A percentile compares a stretch with the other conserved stretches of the same genome.
These are phyloP conservation scores for Hortaea sp. DNA, from an alignment of 2,329 filamentous ascomycete genomes.

Conservation along the genomic window DNA sequence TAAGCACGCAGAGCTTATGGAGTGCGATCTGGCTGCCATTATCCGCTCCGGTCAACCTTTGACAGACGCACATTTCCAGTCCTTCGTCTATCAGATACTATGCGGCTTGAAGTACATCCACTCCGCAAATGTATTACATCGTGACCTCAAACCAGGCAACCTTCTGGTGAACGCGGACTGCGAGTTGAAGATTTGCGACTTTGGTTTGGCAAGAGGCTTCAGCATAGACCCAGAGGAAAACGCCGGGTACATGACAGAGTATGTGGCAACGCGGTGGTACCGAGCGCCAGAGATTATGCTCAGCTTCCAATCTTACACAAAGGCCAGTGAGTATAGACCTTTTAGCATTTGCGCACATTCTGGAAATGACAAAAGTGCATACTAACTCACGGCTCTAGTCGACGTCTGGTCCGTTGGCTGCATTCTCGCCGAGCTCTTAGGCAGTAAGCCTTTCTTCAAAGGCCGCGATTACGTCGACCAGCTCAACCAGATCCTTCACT, in stretches of 20 bases:
- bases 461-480: slow-evolving; percentile 98
- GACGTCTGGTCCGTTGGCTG: slow-evolving; percentile 99
- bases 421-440: slow-evolving; percentile 90
- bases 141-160: slow-evolving; percentile 95
- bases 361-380: not conserved
- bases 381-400: slow-evolving; percentile 44
- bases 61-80: slow-evolving; percentile 98
- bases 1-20: slow-evolving; percentile 72
- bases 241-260: slow-evolving; percentile 98
- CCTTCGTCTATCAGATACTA: slow-evolving; percentile 99
- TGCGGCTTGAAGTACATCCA: slow-evolving; percentile 99
- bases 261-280: slow-evolving; percentile 97
- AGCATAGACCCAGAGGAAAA: slow-evolving; percentile 97
- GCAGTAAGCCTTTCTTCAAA: slow-evolving; percentile 97
- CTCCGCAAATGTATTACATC: slow-evolving; percentile 93
- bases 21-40: slow-evolving; percentile 95
- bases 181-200: slow-evolving; percentile 98
- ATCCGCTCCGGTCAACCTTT: slow-evolving; percentile 94
- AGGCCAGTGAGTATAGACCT: slow-evolving; percentile 72
- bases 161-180: slow-evolving; percentile 97
- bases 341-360: slow-evolving; percentile 4
- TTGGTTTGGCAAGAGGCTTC: slow-evolving; percentile 91
- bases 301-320: slow-evolving; percentile 99
- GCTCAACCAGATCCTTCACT: slow-evolving; percentile 97
- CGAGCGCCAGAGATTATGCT: slow-evolving; percentile 98